Evolutionary conservation across 1,284 basidiomycete genomes (phyloP).

Genomic region (Pseudozyma hubeiensis): DNA sequence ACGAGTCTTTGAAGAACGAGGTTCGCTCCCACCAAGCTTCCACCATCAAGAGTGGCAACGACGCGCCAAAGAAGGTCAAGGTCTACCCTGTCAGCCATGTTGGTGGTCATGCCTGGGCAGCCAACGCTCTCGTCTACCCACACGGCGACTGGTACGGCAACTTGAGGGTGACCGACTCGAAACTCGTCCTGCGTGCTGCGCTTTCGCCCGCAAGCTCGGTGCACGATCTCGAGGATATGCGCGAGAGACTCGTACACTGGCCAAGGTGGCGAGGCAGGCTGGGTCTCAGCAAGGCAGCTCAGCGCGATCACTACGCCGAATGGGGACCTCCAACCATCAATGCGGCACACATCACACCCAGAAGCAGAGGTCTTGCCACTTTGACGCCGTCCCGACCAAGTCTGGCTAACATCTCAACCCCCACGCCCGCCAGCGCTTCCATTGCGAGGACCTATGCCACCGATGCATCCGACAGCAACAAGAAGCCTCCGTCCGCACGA

Average conservation of each 20-base stretch:
- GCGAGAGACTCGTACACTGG: slow-evolving; percentile 63
- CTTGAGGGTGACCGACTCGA: slow-evolving; percentile 44
- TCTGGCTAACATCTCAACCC: background rate
- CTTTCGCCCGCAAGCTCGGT: slow-evolving; percentile 61
- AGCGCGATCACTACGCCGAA: slow-evolving; percentile 56
- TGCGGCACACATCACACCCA: slow-evolving; percentile 49
- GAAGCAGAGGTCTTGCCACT: slow-evolving; percentile 29
- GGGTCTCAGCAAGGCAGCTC: slow-evolving; percentile 54
- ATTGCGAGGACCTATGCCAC: slow-evolving; percentile 31
- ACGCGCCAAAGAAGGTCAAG: slow-evolving; percentile 44
- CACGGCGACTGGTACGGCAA: slow-evolving; percentile 67
- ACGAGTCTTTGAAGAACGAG: slow-evolving; percentile 53
- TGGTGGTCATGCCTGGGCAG: slow-evolving; percentile 67
- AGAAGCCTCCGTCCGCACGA: slow-evolving; percentile 26
- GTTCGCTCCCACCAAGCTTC: slow-evolving; percentile 53
- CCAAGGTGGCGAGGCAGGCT: slow-evolving; percentile 68
- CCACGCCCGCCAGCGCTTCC: background rate
- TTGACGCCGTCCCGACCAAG: slow-evolving; percentile 9
- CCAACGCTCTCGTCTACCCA: slow-evolving; percentile 67
- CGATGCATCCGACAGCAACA: slow-evolving; percentile 16
- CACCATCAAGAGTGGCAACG: slow-evolving; percentile 26
- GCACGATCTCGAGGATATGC: slow-evolving; percentile 60
- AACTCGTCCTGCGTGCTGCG: slow-evolving; percentile 58
- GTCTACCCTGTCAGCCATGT: slow-evolving; percentile 59
- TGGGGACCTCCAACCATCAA: slow-evolving; percentile 62